These are phyloP conservation scores for Straminergon stramineum DNA, from an alignment of 225 moss, liverwort and hornwort genomes.

Conservation along the genomic window DNA sequence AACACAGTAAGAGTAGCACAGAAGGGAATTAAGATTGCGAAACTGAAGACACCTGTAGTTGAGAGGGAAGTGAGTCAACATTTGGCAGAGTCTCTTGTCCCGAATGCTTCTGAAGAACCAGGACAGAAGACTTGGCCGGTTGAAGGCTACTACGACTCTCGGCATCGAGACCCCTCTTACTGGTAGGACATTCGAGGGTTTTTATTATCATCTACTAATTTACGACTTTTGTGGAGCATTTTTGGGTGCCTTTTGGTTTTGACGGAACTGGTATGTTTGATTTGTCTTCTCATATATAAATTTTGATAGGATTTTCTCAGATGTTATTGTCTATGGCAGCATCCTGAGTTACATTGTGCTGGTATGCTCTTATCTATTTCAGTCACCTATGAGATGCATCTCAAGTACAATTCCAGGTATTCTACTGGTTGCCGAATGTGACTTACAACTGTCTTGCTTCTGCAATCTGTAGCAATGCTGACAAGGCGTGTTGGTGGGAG, in stretches of 20 bases:
- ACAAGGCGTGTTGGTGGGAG: slow-evolving; percentile 99
- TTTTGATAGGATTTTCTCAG: background rate
- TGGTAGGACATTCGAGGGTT: slow-evolving; percentile 32
- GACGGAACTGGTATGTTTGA: background rate
- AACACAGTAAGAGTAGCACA: background rate
- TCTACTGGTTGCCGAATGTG: background rate
- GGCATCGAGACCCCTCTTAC: slow-evolving; percentile 83
- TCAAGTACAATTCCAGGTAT: background rate
- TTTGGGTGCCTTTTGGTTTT: background rate
- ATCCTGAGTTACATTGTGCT: background rate
- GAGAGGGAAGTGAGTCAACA: background rate
- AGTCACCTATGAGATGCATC: background rate
- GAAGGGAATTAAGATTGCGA: background rate
- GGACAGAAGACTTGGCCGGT: slow-evolving; percentile 44
- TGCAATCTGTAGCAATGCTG: slow-evolving; percentile 64
- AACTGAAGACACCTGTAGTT: background rate
- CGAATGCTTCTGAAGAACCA: background rate
- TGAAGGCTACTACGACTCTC: slow-evolving; percentile 66
- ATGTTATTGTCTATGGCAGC: background rate
- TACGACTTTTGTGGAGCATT: background rate
- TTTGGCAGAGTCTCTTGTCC: slow-evolving; percentile 4
- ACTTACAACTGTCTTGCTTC: background rate
- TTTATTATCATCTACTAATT: background rate
- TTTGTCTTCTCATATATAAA: background rate
- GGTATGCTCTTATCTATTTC: background rate